Conservation (phyloP, 495 filamentous ascomycete genomes). For the Glarea lozoyensis region DNA sequence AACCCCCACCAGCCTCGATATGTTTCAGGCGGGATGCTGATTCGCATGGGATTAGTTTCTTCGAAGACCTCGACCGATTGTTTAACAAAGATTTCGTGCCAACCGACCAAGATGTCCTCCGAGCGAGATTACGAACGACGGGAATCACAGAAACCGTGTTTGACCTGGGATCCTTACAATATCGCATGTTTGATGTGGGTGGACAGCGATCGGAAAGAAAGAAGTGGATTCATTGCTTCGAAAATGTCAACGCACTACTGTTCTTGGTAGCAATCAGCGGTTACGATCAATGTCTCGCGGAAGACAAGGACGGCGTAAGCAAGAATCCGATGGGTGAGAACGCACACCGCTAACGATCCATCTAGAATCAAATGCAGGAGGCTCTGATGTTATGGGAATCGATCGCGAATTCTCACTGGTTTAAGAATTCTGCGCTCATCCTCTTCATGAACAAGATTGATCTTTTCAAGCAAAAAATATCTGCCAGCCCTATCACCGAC, state of each 20-base stretch:
- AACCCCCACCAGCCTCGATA: not conserved
- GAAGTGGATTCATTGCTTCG: conserved; percentile 99
- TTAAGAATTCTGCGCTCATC: conserved; percentile 90
- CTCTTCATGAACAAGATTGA: conserved; percentile 99
- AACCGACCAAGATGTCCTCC: conserved; percentile 93
- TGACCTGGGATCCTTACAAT: conserved; percentile 88
- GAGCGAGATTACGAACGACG: conserved; percentile 85
- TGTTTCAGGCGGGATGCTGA: too few relatives aligned
- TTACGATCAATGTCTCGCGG: conserved; percentile 93
- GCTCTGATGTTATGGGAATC: conserved; percentile 97
- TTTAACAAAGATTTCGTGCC: conserved; percentile 83
- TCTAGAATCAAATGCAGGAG: conserved; percentile 99
- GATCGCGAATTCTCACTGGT: conserved; percentile 96
- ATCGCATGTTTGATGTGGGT: conserved; percentile 99
- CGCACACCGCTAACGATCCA: conserved; percentile 1
- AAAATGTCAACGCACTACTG: conserved; percentile 97
- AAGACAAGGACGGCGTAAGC: conserved; percentile 94
- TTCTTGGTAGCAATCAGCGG: conserved; percentile 96
- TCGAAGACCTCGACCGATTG: conserved; percentile 78
- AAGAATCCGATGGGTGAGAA: conserved; percentile 44
- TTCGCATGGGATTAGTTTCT: too few relatives aligned
- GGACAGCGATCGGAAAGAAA: conserved; percentile 98
- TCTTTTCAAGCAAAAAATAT: conserved; percentile 86
- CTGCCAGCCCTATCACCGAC: conserved; percentile 68
- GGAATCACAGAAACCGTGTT: conserved; percentile 97